phyloP scores from a whole-genome alignment of 441 rosid genomes.

The Adansonia gregorii region DNA sequence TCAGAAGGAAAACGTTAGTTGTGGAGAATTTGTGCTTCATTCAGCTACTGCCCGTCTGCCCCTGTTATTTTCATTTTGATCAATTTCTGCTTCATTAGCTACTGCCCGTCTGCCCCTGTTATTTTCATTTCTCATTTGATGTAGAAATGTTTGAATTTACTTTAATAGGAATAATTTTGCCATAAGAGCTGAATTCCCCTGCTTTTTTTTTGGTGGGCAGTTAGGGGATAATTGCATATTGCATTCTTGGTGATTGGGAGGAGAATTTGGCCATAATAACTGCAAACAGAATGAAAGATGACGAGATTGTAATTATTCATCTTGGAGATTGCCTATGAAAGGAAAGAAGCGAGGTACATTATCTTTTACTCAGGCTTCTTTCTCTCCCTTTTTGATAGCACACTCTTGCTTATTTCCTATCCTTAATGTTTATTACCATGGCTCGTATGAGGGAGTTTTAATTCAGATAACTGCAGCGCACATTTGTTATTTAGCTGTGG shows the following conservation, averaged over 20 bases:
- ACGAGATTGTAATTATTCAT: slow-evolving; percentile 92
- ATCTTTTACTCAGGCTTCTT: slow-evolving; percentile 14
- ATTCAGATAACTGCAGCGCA: slow-evolving; percentile 94
- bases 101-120: no score
- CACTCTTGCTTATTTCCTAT: slow-evolving; percentile 20
- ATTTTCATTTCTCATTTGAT: background rate
- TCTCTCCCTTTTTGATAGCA: slow-evolving; percentile 12
- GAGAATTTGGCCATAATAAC: slow-evolving; percentile 95
- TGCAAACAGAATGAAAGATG: slow-evolving; percentile 95
- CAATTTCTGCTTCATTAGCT: no score
- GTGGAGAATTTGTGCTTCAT: background rate
- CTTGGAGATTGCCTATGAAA: slow-evolving; percentile 98
- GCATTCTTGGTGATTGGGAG: slow-evolving; percentile 98
- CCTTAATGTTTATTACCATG: background rate
- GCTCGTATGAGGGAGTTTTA: slow-evolving; percentile 20
- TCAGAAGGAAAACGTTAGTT: background rate
- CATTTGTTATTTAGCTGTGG: slow-evolving; percentile 93
- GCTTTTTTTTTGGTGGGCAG: slow-evolving; percentile 43
- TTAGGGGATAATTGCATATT: slow-evolving; percentile 46
- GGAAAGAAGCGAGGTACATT: slow-evolving; percentile 89
- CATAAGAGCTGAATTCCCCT: slow-evolving; percentile 19
- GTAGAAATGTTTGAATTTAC: background rate
- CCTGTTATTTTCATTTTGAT: no score
- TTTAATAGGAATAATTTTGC: slow-evolving; percentile 6
- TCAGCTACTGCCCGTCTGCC: background rate